Evolutionary conservation across 805 yeast species (phyloP), one percentile per base, ranked within the genome.

Genomic region (Ogataea parapolymorpha): DNA sequence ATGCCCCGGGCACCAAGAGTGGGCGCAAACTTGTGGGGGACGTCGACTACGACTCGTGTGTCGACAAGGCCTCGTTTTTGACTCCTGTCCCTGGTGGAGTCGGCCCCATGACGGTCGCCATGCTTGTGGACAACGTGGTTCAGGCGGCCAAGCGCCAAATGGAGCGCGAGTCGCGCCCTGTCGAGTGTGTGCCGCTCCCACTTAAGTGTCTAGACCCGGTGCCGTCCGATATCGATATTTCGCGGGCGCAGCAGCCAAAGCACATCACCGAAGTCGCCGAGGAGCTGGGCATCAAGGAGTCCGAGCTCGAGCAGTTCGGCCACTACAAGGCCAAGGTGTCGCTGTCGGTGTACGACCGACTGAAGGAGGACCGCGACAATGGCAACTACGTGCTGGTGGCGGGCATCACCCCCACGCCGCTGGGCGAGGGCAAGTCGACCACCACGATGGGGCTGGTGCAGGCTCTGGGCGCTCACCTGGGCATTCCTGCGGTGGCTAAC

Each of bases 61-160:
- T 67, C 38, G 63, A 67, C 27, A 75, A 70, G 49, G 81, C 89
- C 4, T 70, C 81, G 6, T 71, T 73, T 53, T 70, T 85, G 49
- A 85, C 95, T n/a, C 95, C 95, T 8, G 95, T 85, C 44, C 95
- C 95, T 38, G 95, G 95, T 61, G 95, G 95, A 51, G 95, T 85
- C 49, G 95, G 95, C 38, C 95, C 95, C 58, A 85, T 85, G 95
- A 85, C 95, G 11, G 91, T 85, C 33, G 93, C 93, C 20, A 81
- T 82, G 79, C 68, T 85, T 42, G 76, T 83, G 61, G 79, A 79
- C 50, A 85, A 85, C 60, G 89, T 85, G 22, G 67, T 80, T 27
- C 65, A 70, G 41, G 83, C 90, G 37, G 90, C 93, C 28, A 73
- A 80, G 59, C 69, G 71, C 46, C 63, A 61, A 37, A 37, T 52